Evolutionary conservation across 805 yeast species (phyloP).

Genomic region (Yarrowia sp.): DNA sequence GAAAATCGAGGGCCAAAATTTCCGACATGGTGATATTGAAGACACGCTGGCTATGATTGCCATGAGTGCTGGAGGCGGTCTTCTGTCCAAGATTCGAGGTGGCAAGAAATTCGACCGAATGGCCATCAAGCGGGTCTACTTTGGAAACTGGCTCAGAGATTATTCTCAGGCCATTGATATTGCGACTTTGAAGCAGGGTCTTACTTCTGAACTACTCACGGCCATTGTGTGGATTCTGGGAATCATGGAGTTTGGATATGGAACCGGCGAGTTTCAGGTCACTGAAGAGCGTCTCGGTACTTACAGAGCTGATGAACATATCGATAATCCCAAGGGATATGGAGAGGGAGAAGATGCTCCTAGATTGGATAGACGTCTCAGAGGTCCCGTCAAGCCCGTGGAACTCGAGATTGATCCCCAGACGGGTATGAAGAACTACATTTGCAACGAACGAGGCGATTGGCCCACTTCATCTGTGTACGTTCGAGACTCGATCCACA

Average conservation of each 20-base stretch:
- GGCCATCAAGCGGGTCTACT: constrained; percentile 33
- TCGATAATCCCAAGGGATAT: constrained; percentile 34
- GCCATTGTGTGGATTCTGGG: constrained; percentile 32
- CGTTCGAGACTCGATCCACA: constrained; percentile 30
- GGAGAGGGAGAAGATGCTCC: constrained; percentile 33
- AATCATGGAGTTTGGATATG: constrained; percentile 34
- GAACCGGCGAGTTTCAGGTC: constrained; percentile 35
- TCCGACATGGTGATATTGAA: constrained; percentile 35
- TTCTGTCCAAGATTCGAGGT: constrained; percentile 30
- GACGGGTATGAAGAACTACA: constrained; percentile 35
- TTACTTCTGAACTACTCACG: constrained; percentile 30
- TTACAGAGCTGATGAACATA: constrained; percentile 34
- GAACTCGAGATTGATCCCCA: constrained; percentile 33
- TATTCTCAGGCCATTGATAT: constrained; percentile 35
- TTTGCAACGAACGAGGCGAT: constrained; percentile 33
- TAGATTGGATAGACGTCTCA: constrained; percentile 29
- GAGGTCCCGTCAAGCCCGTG: constrained; percentile 32
- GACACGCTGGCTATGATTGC: constrained; percentile 32
- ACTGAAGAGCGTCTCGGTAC: constrained; percentile 33
- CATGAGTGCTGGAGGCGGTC: constrained; percentile 30
- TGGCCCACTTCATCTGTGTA: constrained; percentile 33
- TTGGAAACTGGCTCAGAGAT: constrained; percentile 35
- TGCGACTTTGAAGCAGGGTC: constrained; percentile 31
- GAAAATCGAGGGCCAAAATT: constrained; percentile 33
- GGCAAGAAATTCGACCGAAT: constrained; percentile 33